Percentiles rank a stretch among this genome's conserved stretches.
Conservation (phyloP, 805 yeast species). For the Candida morakotiae region DNA sequence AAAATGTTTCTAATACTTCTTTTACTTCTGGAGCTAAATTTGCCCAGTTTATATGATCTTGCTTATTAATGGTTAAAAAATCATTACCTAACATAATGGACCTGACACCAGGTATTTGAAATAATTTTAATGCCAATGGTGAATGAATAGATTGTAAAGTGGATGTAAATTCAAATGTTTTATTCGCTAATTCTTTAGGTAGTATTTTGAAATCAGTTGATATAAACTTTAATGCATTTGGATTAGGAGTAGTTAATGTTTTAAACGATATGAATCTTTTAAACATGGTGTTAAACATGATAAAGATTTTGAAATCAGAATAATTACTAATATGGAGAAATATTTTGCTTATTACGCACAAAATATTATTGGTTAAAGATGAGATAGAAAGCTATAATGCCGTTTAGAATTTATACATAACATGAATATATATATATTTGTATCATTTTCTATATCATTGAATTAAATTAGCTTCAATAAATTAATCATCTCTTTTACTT, state of each 20-base stretch:
- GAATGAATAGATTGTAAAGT: conserved; percentile 56
- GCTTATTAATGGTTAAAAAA: conserved; percentile 69
- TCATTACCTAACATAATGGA: conserved; percentile 72
- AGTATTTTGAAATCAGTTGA: conserved; percentile 43
- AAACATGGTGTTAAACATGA: neutral
- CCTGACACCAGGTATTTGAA: conserved; percentile 60
- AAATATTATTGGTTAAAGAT: conserved; percentile 4
- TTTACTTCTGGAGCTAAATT: conserved; percentile 52
- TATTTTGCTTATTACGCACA: conserved; percentile 5
- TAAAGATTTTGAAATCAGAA: too few species aligned
- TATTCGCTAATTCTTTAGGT: conserved; percentile 39
- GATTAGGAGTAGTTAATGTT: conserved; percentile 67
- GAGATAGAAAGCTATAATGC: neutral
- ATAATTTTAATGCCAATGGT: conserved; percentile 58
- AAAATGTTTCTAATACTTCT: conserved; percentile 53
- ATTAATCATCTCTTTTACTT: conserved; percentile 14
- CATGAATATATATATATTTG: conserved; percentile 1
- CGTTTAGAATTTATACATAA: neutral
- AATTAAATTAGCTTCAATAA: neutral
- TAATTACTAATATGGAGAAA: conserved; percentile 4
- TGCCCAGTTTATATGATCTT: conserved; percentile 59
- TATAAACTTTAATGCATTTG: conserved; percentile 67
- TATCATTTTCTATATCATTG: neutral
- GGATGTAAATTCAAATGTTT: conserved; percentile 51
- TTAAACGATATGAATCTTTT: conserved; percentile 31